Evolutionary conservation across 805 yeast species (phyloP).

Genomic region (Metschnikowia lochheadii): DNA sequence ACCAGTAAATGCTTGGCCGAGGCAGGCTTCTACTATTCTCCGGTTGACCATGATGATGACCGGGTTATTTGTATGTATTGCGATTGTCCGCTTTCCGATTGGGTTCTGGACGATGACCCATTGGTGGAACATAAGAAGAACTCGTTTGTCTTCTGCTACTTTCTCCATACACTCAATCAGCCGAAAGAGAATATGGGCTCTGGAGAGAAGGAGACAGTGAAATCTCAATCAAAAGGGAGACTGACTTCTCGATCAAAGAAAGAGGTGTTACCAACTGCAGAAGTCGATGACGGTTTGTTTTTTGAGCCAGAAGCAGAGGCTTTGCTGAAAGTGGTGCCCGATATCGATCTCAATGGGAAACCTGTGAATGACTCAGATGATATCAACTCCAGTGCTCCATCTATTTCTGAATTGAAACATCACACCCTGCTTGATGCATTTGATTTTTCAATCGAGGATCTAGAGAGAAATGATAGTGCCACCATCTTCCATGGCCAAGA

Average conservation of each 20-base stretch:
- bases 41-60: constrained; percentile 28
- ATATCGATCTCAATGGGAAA: not conserved
- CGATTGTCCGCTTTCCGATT: constrained; percentile 34
- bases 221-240: too few species aligned
- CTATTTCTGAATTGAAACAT: not conserved
- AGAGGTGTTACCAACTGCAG: not conserved
- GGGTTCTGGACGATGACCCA: constrained; percentile 67
- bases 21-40: constrained; percentile 42
- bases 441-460: constrained; percentile 18
- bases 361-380: not conserved
- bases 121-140: constrained; percentile 46
- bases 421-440: constrained; percentile 9
- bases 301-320: not conserved
- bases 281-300: not conserved
- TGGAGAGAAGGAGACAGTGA: not conserved
- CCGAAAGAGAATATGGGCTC: not conserved
- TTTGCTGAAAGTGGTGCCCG: not conserved
- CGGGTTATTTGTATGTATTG: constrained; percentile 31
- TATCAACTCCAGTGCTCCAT: not conserved
- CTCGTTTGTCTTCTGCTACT: constrained; percentile 24
- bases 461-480: constrained; percentile 8
- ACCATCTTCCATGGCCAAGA: constrained; percentile 10
- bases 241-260: not conserved
- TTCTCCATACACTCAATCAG: constrained; percentile 17
- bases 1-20: constrained; percentile 30